These are phyloP conservation scores for Chlorella vulgaris DNA, from an alignment of 139 green algal genomes.

Conservation along the genomic window DNA sequence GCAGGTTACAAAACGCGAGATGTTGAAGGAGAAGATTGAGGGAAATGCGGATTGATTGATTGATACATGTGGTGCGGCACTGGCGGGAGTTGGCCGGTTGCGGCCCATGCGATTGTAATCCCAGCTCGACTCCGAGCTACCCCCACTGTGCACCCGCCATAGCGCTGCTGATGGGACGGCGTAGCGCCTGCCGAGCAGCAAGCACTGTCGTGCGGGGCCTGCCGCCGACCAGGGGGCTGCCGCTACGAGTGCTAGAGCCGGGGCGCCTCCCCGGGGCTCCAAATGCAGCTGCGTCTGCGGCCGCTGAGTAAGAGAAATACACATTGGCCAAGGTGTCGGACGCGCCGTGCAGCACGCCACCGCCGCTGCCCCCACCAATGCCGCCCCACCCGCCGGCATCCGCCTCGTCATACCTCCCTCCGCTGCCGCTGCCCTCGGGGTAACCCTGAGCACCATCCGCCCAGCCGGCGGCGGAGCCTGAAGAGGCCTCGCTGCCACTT, in stretches of 20 bases:
- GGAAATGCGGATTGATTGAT: too few species aligned
- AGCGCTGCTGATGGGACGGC: background rate
- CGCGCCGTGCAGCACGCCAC: slow-evolving; percentile 17
- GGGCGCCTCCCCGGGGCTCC: background rate
- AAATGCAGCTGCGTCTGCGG: background rate
- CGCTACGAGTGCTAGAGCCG: background rate
- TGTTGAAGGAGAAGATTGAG: too few species aligned
- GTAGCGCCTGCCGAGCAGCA: background rate
- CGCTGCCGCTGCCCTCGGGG: slow-evolving; percentile 3
- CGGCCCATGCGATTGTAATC: too few species aligned
- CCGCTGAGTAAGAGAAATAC: slow-evolving; percentile 2
- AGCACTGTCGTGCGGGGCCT: slow-evolving; percentile 6
- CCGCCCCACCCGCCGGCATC: background rate
- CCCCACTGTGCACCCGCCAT: background rate
- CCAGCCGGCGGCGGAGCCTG: background rate
- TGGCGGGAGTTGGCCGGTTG: too few species aligned
- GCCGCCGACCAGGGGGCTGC: slow-evolving; percentile 22
- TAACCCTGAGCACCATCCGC: background rate
- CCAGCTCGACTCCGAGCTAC: too few species aligned
- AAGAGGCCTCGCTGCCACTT: slow-evolving; percentile 14
- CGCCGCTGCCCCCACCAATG: background rate
- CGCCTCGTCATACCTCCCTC: background rate
- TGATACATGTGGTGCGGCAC: too few species aligned
- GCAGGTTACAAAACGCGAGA: too few species aligned
- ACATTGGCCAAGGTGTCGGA: slow-evolving; percentile 1